These are phyloP conservation scores for Ceratocystis diversiconidia DNA, from an alignment of 2,329 filamentous ascomycete genomes.

Conservation along the genomic window DNA sequence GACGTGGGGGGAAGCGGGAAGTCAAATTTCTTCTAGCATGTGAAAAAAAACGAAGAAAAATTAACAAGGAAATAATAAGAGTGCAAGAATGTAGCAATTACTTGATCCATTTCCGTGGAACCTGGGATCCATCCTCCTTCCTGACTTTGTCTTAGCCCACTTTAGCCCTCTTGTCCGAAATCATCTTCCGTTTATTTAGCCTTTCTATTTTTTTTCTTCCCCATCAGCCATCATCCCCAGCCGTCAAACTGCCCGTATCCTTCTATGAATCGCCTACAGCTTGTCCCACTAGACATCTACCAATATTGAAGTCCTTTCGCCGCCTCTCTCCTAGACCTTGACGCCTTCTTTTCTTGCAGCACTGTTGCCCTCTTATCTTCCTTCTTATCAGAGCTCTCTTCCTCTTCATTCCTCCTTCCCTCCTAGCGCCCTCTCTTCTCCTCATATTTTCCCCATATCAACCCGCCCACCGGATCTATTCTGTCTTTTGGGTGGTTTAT, in stretches of 20 bases:
- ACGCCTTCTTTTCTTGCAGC: not conserved
- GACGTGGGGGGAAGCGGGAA: slow-evolving; percentile 1
- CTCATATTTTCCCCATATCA: not conserved
- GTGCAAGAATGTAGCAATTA: not conserved
- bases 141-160: not conserved
- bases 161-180: not conserved
- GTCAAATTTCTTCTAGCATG: not conserved
- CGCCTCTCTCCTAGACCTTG: not conserved
- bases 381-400: not conserved
- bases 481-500: not conserved
- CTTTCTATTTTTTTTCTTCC: not conserved
- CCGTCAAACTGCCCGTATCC: not conserved
- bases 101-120: not conserved
- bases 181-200: not conserved
- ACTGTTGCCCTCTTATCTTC: not conserved
- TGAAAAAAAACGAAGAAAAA: not conserved
- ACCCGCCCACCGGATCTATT: not conserved
- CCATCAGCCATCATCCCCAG: not conserved
- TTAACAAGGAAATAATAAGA: not conserved
- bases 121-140: not conserved
- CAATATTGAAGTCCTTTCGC: not conserved
- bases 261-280: not conserved
- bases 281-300: not conserved
- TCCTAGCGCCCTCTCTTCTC: not conserved
- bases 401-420: not conserved